Base-by-base conservation (phyloP, 208 protist species). In the Leishmania martiniquensis region DNA sequence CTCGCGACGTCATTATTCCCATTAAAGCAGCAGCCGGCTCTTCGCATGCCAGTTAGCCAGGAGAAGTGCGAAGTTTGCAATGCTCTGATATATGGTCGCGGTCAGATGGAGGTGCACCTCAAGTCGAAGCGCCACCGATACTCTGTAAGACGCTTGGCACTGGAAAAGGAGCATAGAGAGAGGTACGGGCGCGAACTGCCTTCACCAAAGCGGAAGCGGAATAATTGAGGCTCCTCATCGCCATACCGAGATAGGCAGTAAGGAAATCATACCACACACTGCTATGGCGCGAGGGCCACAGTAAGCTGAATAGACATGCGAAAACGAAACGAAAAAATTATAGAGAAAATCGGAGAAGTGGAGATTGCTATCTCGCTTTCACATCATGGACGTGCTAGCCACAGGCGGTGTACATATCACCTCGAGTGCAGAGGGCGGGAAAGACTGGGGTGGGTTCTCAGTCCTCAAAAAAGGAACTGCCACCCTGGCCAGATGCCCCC, bases 51-150 rank as follows among this genome's bases (percentile, higher is more conserved):
- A 67, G 88, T 96, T 20, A 70, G 75, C 29, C 85, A 94, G 45
- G 85, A 92, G 42, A 69, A 70, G 39, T 97, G 93, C 77, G 45
- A 75, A 6, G 9, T 94, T 4, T 97, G 93, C 75, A 81, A 87
- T 0, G 67, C 84, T 54, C 77, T 91, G 51, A 73, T 96, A 7
- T 94, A 77, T 75, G 93, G 89, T 29, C 70, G 88, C 13, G 84
- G 71, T 39, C 82, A 91, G 63, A 89, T 87, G 82, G 74, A 71
- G 17, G 74, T 71, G 0, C 93, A 97, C 78, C 55, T 92, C 17
- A 73, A 76, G 17, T 94, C 90, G 13, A 95, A 93, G 74, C 85
- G 91, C 4, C 93, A 97, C 75, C 81, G 83, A 39, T 87, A 84
- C 15, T 86, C 89, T 25, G 42, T 95, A 22, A 83, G 83, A 49